phyloP scores from a whole-genome alignment of 257 asterid species.

The Petunia secreta region DNA sequence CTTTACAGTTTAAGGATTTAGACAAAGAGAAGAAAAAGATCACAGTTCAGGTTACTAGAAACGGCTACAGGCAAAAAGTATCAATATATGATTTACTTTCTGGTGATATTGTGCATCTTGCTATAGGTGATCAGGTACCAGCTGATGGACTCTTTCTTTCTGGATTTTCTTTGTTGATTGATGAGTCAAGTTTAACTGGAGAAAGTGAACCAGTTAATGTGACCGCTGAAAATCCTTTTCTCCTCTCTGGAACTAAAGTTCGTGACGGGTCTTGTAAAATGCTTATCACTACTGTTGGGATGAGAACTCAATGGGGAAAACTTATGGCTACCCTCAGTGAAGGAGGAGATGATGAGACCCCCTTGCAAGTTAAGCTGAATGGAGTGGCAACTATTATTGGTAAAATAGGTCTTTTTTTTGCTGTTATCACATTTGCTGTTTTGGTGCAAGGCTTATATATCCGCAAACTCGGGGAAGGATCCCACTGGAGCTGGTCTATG shows the following conservation, averaged over 20 bases:
- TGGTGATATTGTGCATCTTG: slow-evolving; percentile 89
- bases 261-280: slow-evolving; percentile 92
- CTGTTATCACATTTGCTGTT: slow-evolving; percentile 82
- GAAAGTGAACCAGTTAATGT: slow-evolving; percentile 84
- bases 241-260: slow-evolving; percentile 87
- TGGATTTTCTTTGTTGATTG: slow-evolving; percentile 71
- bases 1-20: slow-evolving; percentile 85
- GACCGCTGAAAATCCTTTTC: slow-evolving; percentile 71
- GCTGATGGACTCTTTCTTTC: slow-evolving; percentile 86
- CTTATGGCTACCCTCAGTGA: slow-evolving; percentile 88
- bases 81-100: slow-evolving; percentile 83
- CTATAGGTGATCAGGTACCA: slow-evolving; percentile 88
- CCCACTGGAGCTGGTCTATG: slow-evolving; percentile 69
- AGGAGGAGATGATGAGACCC: slow-evolving; percentile 95
- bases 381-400: slow-evolving; percentile 94
- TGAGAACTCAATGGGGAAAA: slow-evolving; percentile 97
- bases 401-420: slow-evolving; percentile 83
- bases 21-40: slow-evolving; percentile 92
- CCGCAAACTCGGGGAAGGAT: slow-evolving; percentile 56
- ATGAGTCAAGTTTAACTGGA: slow-evolving; percentile 89
- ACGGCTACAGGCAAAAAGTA: slow-evolving; percentile 76
- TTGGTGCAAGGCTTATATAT: slow-evolving; percentile 71
- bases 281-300: slow-evolving; percentile 89
- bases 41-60: slow-evolving; percentile 77
- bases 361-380: slow-evolving; percentile 83